Conservation (phyloP, 2,329 filamentous ascomycete genomes). For the Diaporthe citrichinensis region DNA sequence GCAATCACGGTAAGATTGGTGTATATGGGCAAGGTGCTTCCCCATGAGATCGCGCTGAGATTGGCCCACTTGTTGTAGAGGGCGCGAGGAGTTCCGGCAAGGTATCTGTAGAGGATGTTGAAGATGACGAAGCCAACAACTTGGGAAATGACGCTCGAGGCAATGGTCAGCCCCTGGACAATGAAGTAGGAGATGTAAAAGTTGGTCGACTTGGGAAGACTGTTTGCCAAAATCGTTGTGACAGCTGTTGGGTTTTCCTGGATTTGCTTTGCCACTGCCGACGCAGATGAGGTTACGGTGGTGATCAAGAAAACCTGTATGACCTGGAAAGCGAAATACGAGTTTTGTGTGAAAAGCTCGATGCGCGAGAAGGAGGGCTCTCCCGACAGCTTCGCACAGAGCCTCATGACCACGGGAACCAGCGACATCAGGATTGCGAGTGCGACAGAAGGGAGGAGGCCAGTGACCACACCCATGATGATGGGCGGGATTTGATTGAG, state of each 20-base stretch:
- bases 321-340: constrained; percentile 92
- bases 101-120: constrained; percentile 78
- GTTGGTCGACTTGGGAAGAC: constrained; percentile 88
- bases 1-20: constrained; percentile 86
- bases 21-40: constrained; percentile 84
- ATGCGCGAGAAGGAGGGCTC: constrained; percentile 84
- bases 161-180: constrained; percentile 87
- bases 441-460: constrained; percentile 84
- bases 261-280: constrained; percentile 76
- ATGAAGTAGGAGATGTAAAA: constrained; percentile 98
- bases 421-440: constrained; percentile 89
- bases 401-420: constrained; percentile 85
- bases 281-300: constrained; percentile 85
- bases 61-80: constrained; percentile 84
- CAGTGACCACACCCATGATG: constrained; percentile 88
- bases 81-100: constrained; percentile 84
- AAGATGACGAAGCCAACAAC: constrained; percentile 79
- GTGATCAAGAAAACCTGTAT: constrained; percentile 93
- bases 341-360: constrained; percentile 91
- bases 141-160: constrained; percentile 81
- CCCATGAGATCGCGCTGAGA: constrained; percentile 84
- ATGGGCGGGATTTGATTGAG: constrained; percentile 76
- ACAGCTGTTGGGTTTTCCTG: constrained; percentile 72
- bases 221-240: constrained; percentile 76
- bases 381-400: constrained; percentile 84